Percentiles rank a stretch among this genome's conserved stretches.
Evolutionary conservation across 495 filamentous ascomycete genomes (phyloP).

Genomic region (Amniculicola lignicola): DNA sequence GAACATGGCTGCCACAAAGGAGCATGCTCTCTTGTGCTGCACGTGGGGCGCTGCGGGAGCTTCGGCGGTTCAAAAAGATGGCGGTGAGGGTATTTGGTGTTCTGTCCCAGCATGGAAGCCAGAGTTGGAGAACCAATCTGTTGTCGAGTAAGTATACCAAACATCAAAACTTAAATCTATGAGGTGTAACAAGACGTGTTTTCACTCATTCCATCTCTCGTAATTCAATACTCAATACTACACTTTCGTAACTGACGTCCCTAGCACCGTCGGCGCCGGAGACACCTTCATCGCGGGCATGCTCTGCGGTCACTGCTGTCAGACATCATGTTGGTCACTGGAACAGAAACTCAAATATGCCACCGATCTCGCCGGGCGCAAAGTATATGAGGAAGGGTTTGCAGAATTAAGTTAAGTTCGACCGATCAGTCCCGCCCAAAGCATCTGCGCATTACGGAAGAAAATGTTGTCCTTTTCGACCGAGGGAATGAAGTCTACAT

Average conservation of each 20-base stretch:
- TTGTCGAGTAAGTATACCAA: slow-evolving; percentile 69
- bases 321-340: slow-evolving; percentile 51
- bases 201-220: slow-evolving; percentile 26
- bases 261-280: slow-evolving; percentile 66
- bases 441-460: slow-evolving; percentile 11
- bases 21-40: slow-evolving; percentile 58
- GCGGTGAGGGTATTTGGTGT: neutral
- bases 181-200: neutral
- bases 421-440: slow-evolving; percentile 24
- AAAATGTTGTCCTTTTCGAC: slow-evolving; percentile 28
- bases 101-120: slow-evolving; percentile 38
- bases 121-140: slow-evolving; percentile 8
- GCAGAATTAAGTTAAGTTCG: neutral
- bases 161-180: too few relatives aligned
- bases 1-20: slow-evolving; percentile 42
- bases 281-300: slow-evolving; percentile 75
- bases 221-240: too few relatives aligned
- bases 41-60: slow-evolving; percentile 68
- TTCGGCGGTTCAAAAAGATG: slow-evolving; percentile 33
- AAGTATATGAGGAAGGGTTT: slow-evolving; percentile 66
- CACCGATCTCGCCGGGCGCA: slow-evolving; percentile 63
- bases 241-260: too few relatives aligned
- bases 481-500: slow-evolving; percentile 25
- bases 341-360: slow-evolving; percentile 57
- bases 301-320: slow-evolving; percentile 57